Percentiles rank a stretch among this genome's conserved stretches.
Conservation (phyloP, 176 grass and related monocot species). For the Secale cereale region DNA sequence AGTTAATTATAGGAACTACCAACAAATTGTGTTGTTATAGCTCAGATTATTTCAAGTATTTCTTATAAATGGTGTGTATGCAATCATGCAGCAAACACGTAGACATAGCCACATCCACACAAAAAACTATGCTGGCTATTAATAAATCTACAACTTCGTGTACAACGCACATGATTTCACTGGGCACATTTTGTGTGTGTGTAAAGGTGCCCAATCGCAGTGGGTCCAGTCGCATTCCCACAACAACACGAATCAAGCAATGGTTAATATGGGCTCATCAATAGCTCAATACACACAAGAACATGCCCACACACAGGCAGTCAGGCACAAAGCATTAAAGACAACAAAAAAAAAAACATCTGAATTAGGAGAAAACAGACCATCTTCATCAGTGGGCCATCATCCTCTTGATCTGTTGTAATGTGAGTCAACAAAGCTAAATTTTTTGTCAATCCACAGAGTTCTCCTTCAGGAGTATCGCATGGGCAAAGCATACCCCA, state of each 20-base stretch:
- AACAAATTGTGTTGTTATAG: not conserved
- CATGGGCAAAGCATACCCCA: constrained; percentile 99
- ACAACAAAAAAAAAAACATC: constrained; percentile 5
- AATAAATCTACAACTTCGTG: not conserved
- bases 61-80: not conserved
- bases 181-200: not conserved
- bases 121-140: not conserved
- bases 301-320: not conserved
- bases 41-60: not conserved
- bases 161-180: not conserved
- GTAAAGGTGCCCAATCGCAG: not conserved
- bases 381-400: constrained; percentile 57
- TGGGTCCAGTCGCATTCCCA: not conserved
- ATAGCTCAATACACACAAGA: not conserved
- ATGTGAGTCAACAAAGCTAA: constrained; percentile 85
- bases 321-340: not conserved
- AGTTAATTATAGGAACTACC: not conserved
- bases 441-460: constrained; percentile 92
- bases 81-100: not conserved
- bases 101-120: not conserved
- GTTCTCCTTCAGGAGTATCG: constrained; percentile 98
- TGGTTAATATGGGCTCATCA: too few relatives aligned
- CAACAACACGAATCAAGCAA: not conserved
- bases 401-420: constrained; percentile 87
- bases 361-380: constrained; percentile 36